phyloP scores from a whole-genome alignment of 1,284 basidiomycete genomes.

The Apiotrichum siamense region DNA sequence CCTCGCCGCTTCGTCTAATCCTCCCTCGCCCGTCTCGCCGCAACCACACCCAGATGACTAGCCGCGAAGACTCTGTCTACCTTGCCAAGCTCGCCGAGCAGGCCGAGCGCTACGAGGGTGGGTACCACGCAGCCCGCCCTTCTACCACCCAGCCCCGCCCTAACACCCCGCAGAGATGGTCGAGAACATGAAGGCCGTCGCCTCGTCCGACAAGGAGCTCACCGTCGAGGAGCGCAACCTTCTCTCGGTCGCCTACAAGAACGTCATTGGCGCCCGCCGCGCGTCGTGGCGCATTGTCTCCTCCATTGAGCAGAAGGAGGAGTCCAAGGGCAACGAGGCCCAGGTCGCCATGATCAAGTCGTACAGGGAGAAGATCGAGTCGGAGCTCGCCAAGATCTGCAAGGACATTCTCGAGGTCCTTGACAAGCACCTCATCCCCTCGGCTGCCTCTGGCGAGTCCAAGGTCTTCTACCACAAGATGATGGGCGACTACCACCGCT shows the following conservation, averaged over 20 bases:
- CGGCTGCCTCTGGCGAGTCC: constrained; percentile 93
- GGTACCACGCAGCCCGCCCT: constrained; percentile 33
- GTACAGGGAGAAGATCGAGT: constrained; percentile 98
- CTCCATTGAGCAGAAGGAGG: constrained; percentile 99
- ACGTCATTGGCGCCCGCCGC: constrained; percentile 97
- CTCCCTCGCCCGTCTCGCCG: no score
- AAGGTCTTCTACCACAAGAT: constrained; percentile 99
- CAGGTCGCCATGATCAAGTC: constrained; percentile 99
- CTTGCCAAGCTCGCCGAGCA: constrained; percentile 99
- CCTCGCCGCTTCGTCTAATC: not conserved
- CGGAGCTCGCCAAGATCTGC: constrained; percentile 97
- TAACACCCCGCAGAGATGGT: constrained; percentile 73
- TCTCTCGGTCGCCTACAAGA: constrained; percentile 99
- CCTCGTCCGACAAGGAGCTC: constrained; percentile 93
- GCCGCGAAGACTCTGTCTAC: constrained; percentile 95
- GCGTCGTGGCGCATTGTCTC: constrained; percentile 99
- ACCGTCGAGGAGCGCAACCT: constrained; percentile 99
- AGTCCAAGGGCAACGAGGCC: constrained; percentile 96
- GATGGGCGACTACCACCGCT: constrained; percentile 99
- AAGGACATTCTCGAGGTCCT: constrained; percentile 98
- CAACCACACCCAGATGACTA: constrained; percentile 56
- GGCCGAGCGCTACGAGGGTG: constrained; percentile 96
- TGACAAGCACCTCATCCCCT: constrained; percentile 98
- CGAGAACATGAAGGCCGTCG: constrained; percentile 97
- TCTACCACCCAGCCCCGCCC: not conserved